phyloP scores from a whole-genome alignment of 1,139 yeast genomes.

The Sugiyamaella xylanicola region DNA sequence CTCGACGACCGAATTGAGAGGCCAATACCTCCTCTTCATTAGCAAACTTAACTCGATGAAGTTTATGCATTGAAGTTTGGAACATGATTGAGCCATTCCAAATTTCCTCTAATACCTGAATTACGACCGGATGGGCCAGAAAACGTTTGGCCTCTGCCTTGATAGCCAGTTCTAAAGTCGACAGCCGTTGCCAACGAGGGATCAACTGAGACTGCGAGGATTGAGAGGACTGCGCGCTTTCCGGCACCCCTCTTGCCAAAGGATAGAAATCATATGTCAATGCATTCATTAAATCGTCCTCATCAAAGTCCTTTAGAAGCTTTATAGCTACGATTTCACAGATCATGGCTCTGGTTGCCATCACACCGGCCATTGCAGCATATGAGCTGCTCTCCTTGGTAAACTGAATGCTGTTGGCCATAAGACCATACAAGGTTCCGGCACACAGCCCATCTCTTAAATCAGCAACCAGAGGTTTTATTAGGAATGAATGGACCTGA shows the following conservation, averaged over 20 bases:
- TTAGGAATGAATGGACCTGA: conserved; percentile 53
- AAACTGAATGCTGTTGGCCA: conserved; percentile 47
- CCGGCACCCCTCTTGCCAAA: conserved; percentile 38
- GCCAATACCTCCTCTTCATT: conserved; percentile 36
- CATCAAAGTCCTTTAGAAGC: conserved; percentile 53
- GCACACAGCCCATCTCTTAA: conserved; percentile 35
- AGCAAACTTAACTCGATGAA: conserved; percentile 40
- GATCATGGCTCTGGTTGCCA: conserved; percentile 54
- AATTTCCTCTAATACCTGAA: conserved; percentile 53
- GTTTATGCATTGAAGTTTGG: conserved; percentile 45
- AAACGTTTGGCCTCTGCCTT: conserved; percentile 57
- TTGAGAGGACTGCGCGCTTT: conserved; percentile 12
- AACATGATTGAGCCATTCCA: conserved; percentile 55
- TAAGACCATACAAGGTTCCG: conserved; percentile 43
- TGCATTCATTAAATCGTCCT: conserved; percentile 49
- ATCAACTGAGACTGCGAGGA: conserved; percentile 29
- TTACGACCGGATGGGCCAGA: conserved; percentile 58
- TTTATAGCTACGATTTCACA: conserved; percentile 60
- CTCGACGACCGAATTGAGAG: conserved; percentile 40
- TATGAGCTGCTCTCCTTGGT: conserved; percentile 53
- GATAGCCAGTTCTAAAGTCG: conserved; percentile 58
- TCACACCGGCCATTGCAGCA: conserved; percentile 53
- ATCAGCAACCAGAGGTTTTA: conserved; percentile 51
- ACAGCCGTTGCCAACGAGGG: conserved; percentile 53
- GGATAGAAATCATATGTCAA: conserved; percentile 47